A percentile compares a stretch with the other conserved stretches of the same genome.
Evolutionary conservation across 2,329 filamentous ascomycete genomes (phyloP).

Genomic region (Xylaria sp.): DNA sequence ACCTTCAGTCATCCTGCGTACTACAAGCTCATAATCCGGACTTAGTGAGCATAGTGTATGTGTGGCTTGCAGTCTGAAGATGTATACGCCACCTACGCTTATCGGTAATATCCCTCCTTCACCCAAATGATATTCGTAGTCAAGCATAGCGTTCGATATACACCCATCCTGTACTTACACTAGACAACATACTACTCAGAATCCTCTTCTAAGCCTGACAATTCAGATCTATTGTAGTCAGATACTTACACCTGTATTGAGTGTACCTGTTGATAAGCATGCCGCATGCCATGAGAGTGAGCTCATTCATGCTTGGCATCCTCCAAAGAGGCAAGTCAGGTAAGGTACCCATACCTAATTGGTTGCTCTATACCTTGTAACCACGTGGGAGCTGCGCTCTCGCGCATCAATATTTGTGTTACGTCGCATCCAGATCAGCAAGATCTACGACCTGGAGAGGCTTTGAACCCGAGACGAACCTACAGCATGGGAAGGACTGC

Average conservation of each 20-base stretch:
- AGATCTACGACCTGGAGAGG: constrained; percentile 8
- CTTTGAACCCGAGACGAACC: constrained; percentile 3
- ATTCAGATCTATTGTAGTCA: not conserved
- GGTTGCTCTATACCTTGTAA: not conserved
- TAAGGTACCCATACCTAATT: constrained; percentile 2
- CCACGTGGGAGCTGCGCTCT: constrained; percentile 33
- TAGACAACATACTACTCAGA: not conserved
- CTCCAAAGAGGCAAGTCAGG: constrained; percentile 1
- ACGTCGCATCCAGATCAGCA: constrained; percentile 4
- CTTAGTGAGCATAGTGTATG: constrained; percentile 14
- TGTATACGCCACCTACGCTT: not conserved
- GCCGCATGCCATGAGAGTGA: not conserved
- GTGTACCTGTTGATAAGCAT: not conserved
- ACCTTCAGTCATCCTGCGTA: constrained; percentile 22
- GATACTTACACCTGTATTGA: not conserved
- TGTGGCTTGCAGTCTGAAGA: constrained; percentile 9
- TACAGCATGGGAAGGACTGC: not conserved
- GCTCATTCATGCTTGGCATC: constrained; percentile 1
- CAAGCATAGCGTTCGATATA: not conserved
- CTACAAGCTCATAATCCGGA: not conserved
- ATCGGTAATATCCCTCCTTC: not conserved
- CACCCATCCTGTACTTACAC: not conserved
- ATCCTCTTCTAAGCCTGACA: not conserved
- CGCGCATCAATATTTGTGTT: constrained; percentile 7
- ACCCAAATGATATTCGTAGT: not conserved